Evolutionary conservation across 2,329 filamentous ascomycete species (phyloP).

Genomic region (Allantophomopsis cytisporea): DNA sequence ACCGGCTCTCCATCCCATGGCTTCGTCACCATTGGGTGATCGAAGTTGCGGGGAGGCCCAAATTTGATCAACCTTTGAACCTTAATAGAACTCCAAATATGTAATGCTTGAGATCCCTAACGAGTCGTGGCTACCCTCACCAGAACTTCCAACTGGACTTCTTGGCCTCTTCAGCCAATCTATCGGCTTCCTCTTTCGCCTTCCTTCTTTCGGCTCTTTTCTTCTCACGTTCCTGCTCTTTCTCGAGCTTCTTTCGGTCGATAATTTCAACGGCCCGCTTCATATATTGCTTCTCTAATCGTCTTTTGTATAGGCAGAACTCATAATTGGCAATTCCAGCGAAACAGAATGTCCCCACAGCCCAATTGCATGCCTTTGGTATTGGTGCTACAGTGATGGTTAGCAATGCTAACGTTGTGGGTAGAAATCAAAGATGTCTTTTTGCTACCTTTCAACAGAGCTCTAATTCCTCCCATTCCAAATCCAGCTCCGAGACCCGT

Average conservation of each 20-base stretch:
- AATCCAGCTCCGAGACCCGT: constrained; percentile 74
- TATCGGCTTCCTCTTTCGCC: constrained; percentile 27
- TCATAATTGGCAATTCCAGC: constrained; percentile 66
- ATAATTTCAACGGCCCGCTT: constrained; percentile 74
- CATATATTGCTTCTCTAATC: constrained; percentile 70
- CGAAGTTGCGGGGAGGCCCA: too few species aligned
- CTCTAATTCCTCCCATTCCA: constrained; percentile 59
- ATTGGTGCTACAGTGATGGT: constrained; percentile 35
- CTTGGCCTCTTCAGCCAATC: constrained; percentile 12
- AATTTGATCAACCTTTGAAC: too few species aligned
- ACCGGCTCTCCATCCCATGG: too few species aligned
- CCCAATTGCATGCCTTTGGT: constrained; percentile 68
- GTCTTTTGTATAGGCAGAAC: constrained; percentile 65
- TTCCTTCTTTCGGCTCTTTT: constrained; percentile 27
- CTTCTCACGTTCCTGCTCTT: constrained; percentile 28
- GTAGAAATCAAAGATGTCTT: background rate
- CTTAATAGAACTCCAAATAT: too few species aligned
- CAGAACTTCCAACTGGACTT: constrained; percentile 17
- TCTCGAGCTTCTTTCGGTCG: constrained; percentile 56
- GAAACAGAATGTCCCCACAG: constrained; percentile 62
- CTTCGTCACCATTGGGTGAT: too few species aligned
- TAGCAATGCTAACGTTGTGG: background rate
- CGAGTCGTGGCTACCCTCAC: constrained; percentile 5
- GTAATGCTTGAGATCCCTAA: too few species aligned
- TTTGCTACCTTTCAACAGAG: constrained; percentile 58